These are phyloP conservation scores for Casuarina equisetifolia DNA, from an alignment of 306 rosid species.

Conservation along the genomic window DNA sequence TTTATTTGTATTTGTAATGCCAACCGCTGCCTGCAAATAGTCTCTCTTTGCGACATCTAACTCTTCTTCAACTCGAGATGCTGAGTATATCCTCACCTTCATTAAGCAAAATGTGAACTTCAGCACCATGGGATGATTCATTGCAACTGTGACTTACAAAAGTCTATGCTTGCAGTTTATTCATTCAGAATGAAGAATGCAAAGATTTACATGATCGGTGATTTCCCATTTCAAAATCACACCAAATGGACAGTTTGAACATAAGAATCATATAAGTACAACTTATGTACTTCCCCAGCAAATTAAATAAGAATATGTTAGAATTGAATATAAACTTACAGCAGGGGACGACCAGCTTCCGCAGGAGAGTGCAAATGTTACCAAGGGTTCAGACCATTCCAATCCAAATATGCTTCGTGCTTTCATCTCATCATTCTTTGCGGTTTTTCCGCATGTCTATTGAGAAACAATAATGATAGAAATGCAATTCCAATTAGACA, in stretches of 20 bases:
- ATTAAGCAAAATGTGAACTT: slow-evolving; percentile 24
- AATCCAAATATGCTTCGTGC: slow-evolving; percentile 73
- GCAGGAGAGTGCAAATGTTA: slow-evolving; percentile 94
- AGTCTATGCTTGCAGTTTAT: background rate
- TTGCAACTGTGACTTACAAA: background rate
- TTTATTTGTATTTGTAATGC: slow-evolving; percentile 61
- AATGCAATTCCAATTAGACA: slow-evolving; percentile 18
- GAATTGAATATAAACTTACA: slow-evolving; percentile 51
- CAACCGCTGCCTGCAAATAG: slow-evolving; percentile 72
- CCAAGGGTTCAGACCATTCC: slow-evolving; percentile 91
- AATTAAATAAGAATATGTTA: background rate
- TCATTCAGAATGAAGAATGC: background rate
- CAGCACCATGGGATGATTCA: slow-evolving; percentile 12
- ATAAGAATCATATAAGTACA: background rate
- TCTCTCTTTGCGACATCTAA: slow-evolving; percentile 78
- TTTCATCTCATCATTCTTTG: slow-evolving; percentile 74
- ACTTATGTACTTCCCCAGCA: background rate
- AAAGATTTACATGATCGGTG: background rate
- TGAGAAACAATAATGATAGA: slow-evolving; percentile 20
- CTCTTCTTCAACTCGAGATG: slow-evolving; percentile 69
- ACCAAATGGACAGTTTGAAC: background rate
- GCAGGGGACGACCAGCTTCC: slow-evolving; percentile 99
- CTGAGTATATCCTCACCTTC: slow-evolving; percentile 83
- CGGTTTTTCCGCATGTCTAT: slow-evolving; percentile 85
- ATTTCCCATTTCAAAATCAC: background rate